A percentile compares a stretch with the other conserved stretches of the same genome.
Evolutionary conservation across 371 early-diverging fungal species (phyloP).

Genomic region (Circinella minor): DNA sequence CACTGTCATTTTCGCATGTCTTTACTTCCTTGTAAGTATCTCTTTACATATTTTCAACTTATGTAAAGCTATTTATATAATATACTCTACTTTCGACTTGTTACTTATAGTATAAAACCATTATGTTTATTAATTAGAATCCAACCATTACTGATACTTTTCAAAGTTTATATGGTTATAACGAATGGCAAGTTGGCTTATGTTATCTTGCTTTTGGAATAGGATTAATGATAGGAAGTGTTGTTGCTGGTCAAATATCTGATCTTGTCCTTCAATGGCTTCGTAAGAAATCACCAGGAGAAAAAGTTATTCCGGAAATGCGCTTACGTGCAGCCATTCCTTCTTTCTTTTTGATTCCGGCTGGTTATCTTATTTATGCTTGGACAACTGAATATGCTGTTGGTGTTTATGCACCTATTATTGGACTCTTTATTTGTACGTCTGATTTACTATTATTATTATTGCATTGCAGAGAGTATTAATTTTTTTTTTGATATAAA

Average conservation of each 20-base stretch:
- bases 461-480: no score
- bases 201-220: conserved; percentile 52
- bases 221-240: conserved; percentile 51
- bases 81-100: no score
- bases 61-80: no score
- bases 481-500: not conserved
- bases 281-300: conserved; percentile 11
- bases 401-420: conserved; percentile 29
- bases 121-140: conserved; percentile 25
- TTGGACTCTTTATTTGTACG: conserved; percentile 40
- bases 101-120: no score
- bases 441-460: not conserved
- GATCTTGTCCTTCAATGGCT: conserved; percentile 46
- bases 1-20: conserved; percentile 32
- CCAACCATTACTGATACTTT: conserved; percentile 49
- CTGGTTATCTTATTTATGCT: conserved; percentile 43
- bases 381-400: conserved; percentile 38
- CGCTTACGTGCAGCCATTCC: conserved; percentile 46
- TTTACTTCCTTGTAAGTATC: conserved; percentile 32
- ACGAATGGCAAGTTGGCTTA: conserved; percentile 42
- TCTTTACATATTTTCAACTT: no score
- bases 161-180: conserved; percentile 31
- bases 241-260: conserved; percentile 50
- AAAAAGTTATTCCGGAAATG: conserved; percentile 40
- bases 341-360: conserved; percentile 38